Base-by-base conservation (phyloP, 805 yeast species). In the Candida suzukii region DNA sequence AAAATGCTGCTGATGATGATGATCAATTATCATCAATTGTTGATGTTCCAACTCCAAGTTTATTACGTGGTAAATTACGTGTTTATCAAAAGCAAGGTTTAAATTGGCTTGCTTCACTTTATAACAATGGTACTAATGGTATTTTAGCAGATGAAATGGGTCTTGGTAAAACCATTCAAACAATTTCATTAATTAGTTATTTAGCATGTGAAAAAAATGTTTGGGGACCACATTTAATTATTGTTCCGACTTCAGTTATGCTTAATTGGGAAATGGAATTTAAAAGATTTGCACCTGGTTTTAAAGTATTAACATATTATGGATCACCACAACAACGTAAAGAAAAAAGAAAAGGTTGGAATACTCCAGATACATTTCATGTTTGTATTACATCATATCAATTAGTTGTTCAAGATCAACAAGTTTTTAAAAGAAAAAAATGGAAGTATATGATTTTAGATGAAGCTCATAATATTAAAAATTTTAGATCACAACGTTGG, bases 201-300 rank as follows among this genome's bases (percentile, higher is more conserved):
- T 67, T 93, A 40, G 99, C 99, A 0, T 88, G 96, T 53, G 95
- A 83, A 52, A 90, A 90, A 54, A 84, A 86, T 44, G 76, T 83
- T 16, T 93, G 99, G 99, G 99, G 99, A 0, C 99, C 99, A 0
- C 99, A 93, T 67, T 67, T 93, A 41, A 90, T 93, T 63, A 81
- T 93, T 45, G 99, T 93, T 4, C 99, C 99, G 4, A 93, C 99
- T 0, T 87, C 96, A 14, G 99, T 93, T 8, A 80, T 93, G 80
- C 75, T 93, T 41, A 93, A 93, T 57, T 93, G 99, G 99, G 99
- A 93, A 60, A 91, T 95, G 97, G 99, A 93, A 57, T 90, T 93
- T 65, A 93, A 95, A 56, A 78, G 95, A 53, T 93, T 93, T 69
- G 97, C 97, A 1, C 99, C 99, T 0, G 99, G 99, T 0, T 84